Conservation (phyloP, 2,329 filamentous ascomycete species). For the Annulohypoxylon truncatum region DNA sequence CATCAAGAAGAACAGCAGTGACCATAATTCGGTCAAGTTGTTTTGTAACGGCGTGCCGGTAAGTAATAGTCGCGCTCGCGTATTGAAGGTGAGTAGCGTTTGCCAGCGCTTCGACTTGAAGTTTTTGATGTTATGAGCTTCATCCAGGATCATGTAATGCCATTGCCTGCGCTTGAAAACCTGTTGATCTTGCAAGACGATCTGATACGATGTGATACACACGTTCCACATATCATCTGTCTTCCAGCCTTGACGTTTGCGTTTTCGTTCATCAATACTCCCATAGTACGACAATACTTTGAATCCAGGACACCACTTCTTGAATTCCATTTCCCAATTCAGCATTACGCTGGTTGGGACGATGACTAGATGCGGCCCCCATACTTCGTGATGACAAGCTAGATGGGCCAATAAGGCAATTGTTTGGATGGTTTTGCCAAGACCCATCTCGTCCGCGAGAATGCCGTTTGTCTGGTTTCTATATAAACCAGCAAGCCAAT, state of each 20-base stretch:
- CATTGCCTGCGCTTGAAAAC: slow-evolving; percentile 92
- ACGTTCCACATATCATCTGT: slow-evolving; percentile 96
- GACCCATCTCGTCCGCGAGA: slow-evolving; percentile 96
- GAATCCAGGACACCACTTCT: slow-evolving; percentile 98
- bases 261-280: slow-evolving; percentile 88
- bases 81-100: slow-evolving; percentile 92
- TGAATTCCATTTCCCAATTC: slow-evolving; percentile 99
- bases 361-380: slow-evolving; percentile 95
- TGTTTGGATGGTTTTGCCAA: slow-evolving; percentile 98
- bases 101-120: slow-evolving; percentile 99
- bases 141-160: slow-evolving; percentile 98
- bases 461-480: slow-evolving; percentile 95
- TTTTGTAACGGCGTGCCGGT: slow-evolving; percentile 98
- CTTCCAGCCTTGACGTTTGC: slow-evolving; percentile 92
- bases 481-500: slow-evolving; percentile 96
- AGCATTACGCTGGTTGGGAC: slow-evolving; percentile 98
- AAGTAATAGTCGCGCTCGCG: slow-evolving; percentile 83
- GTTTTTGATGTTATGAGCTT: slow-evolving; percentile 99
- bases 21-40: slow-evolving; percentile 97
- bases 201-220: slow-evolving; percentile 96
- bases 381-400: slow-evolving; percentile 88
- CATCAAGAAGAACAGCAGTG: slow-evolving; percentile 94
- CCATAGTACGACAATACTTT: slow-evolving; percentile 98
- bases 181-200: slow-evolving; percentile 92
- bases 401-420: slow-evolving; percentile 94